These are phyloP conservation scores for Claviceps africana DNA, from an alignment of 2,329 filamentous ascomycete genomes.

Conservation along the genomic window DNA sequence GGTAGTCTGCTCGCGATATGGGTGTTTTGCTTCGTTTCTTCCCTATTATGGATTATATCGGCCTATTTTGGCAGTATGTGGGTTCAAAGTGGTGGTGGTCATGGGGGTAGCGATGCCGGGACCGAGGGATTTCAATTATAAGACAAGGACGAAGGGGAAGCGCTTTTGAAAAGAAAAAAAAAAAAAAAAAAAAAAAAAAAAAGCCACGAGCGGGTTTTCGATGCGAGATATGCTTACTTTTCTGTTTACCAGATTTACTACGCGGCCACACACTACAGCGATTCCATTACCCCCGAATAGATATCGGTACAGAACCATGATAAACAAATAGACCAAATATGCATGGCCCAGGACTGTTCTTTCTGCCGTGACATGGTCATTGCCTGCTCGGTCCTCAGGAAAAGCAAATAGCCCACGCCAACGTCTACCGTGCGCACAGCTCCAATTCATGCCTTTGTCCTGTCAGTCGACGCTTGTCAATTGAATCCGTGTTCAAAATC, in stretches of 20 bases:
- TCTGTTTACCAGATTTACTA: background rate
- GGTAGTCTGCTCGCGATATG: conserved; percentile 56
- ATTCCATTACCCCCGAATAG: background rate
- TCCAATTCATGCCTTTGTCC: background rate
- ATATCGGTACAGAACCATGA: background rate
- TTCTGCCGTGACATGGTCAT: background rate
- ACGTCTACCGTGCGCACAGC: background rate
- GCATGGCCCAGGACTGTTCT: background rate
- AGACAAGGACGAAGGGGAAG: conserved; percentile 1
- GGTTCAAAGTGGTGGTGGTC: conserved; percentile 33
- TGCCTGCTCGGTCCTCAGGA: background rate
- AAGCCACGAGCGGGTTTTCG: background rate
- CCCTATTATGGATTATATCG: conserved; percentile 56
- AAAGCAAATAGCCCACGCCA: background rate
- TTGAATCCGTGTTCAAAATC: background rate
- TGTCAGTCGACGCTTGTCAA: background rate
- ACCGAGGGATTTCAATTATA: conserved; percentile 25
- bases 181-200: too few relatives aligned
- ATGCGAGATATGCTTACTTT: background rate
- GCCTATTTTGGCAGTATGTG: conserved; percentile 43
- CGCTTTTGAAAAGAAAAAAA: too few relatives aligned
- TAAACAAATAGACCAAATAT: background rate
- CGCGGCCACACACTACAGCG: background rate
- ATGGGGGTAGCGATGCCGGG: conserved; percentile 18
- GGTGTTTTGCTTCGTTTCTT: conserved; percentile 58